Conservation (phyloP, 352 stramenopile genomes). For the Chrysophaeum taylorii region DNA sequence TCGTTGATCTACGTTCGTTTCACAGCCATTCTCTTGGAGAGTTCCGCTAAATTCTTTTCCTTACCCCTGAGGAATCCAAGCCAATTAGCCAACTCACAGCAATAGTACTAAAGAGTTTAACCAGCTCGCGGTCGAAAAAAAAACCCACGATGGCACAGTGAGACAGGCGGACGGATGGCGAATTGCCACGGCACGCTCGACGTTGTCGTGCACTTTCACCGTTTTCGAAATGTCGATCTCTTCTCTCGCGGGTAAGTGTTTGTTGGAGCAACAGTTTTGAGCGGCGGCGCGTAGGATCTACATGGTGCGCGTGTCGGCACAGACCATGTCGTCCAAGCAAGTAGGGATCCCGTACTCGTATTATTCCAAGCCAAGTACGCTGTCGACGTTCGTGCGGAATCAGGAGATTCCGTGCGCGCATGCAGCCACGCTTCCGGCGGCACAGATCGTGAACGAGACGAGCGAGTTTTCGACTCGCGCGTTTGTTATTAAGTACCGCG, state of each 20-base stretch:
- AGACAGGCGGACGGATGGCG: neutral
- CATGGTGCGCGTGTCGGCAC: neutral
- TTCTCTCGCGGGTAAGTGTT: neutral
- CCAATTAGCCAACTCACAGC: too few relatives aligned
- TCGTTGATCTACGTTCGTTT: too few relatives aligned
- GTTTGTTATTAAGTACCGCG: conserved; percentile 14
- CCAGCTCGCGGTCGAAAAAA: too few relatives aligned
- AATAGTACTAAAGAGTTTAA: too few relatives aligned
- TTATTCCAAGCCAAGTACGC: neutral
- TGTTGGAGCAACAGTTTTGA: neutral
- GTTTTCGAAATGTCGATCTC: conserved; percentile 7
- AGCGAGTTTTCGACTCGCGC: conserved; percentile 10
- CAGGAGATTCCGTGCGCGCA: conserved; percentile 10
- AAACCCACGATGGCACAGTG: too few relatives aligned
- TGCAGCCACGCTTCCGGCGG: neutral
- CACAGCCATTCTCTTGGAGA: too few relatives aligned
- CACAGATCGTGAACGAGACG: conserved; percentile 9
- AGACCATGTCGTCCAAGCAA: neutral
- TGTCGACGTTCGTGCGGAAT: conserved; percentile 3
- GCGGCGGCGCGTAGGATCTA: neutral
- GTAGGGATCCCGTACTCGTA: conserved; percentile 5
- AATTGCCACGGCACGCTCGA: conserved; percentile 1
- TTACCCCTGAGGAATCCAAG: too few relatives aligned
- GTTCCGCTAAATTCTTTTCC: too few relatives aligned
- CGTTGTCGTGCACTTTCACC: conserved; percentile 10